Conservation (phyloP, 169 alveolate genomes). For the Plasmodium fragile region DNA sequence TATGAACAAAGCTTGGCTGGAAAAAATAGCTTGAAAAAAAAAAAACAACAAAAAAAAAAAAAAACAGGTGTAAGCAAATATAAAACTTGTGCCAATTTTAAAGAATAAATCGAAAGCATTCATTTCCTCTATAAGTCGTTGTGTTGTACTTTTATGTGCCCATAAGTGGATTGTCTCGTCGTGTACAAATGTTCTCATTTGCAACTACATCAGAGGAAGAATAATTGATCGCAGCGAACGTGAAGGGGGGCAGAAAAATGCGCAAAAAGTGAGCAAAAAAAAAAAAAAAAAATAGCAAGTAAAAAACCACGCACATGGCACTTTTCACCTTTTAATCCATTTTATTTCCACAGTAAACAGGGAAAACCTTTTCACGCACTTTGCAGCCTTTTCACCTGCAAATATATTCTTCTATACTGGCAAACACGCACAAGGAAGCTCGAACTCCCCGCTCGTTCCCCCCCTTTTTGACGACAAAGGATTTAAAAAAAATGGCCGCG, state of each 20-base stretch:
- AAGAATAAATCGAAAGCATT: not conserved
- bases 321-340: not conserved
- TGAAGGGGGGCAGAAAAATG: not conserved
- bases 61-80: not conserved
- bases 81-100: not conserved
- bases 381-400: not conserved
- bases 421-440: not conserved
- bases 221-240: not conserved
- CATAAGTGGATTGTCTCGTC: not conserved
- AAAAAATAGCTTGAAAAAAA: conserved; percentile 9
- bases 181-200: not conserved
- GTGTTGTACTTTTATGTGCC: not conserved
- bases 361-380: not conserved
- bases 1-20: not conserved
- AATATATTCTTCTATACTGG: not conserved
- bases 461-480: not conserved
- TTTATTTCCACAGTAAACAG: not conserved
- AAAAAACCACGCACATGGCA: not conserved
- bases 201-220: not conserved
- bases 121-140: not conserved
- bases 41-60: not conserved
- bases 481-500: not conserved
- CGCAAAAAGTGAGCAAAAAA: not conserved
- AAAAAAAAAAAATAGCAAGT: not conserved
- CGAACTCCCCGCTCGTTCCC: not conserved